Conservation (phyloP, 2,329 filamentous ascomycete species). For the Pseudocercospora ulei region DNA sequence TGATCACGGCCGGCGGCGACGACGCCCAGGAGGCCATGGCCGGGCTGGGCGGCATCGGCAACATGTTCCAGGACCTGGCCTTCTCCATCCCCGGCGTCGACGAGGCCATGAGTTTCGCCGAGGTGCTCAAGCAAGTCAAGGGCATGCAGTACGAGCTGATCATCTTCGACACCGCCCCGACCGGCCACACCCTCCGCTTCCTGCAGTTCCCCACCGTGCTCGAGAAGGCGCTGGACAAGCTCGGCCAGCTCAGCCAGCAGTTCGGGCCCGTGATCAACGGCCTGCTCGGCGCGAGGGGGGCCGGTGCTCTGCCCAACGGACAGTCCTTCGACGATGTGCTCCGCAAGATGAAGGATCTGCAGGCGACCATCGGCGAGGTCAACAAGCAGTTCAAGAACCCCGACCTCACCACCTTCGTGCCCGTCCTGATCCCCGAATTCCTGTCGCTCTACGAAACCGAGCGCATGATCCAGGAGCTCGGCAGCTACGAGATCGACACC, state of each 20-base stretch:
- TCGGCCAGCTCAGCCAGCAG: slow-evolving; percentile 84
- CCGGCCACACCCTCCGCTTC: slow-evolving; percentile 95
- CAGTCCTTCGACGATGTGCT: slow-evolving; percentile 86
- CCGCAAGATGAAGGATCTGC: slow-evolving; percentile 84
- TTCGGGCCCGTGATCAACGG: slow-evolving; percentile 95
- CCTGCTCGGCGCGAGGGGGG: slow-evolving; percentile 66
- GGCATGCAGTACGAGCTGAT: slow-evolving; percentile 97
- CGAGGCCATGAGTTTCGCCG: slow-evolving; percentile 98
- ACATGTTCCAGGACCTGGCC: slow-evolving; percentile 97
- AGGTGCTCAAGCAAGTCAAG: slow-evolving; percentile 98
- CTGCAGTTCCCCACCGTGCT: slow-evolving; percentile 96
- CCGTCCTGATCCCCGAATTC: slow-evolving; percentile 97
- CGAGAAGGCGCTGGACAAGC: slow-evolving; percentile 95
- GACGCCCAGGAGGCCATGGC: slow-evolving; percentile 60
- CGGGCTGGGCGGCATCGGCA: slow-evolving; percentile 62
- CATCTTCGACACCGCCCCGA: slow-evolving; percentile 97
- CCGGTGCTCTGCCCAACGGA: slow-evolving; percentile 78
- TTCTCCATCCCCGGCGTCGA: slow-evolving; percentile 98
- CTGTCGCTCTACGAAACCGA: slow-evolving; percentile 95
- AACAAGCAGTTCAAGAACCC: slow-evolving; percentile 98
- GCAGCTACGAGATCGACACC: slow-evolving; percentile 87
- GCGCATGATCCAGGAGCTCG: slow-evolving; percentile 97
- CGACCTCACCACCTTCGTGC: slow-evolving; percentile 90
- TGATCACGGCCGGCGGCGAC: slow-evolving; percentile 70
- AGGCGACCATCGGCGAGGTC: slow-evolving; percentile 87